A percentile compares a stretch with the other conserved stretches of the same genome.
These are phyloP conservation scores for Panicum hallii DNA, from an alignment of 202 grass and related monocot genomes.

Conservation along the genomic window DNA sequence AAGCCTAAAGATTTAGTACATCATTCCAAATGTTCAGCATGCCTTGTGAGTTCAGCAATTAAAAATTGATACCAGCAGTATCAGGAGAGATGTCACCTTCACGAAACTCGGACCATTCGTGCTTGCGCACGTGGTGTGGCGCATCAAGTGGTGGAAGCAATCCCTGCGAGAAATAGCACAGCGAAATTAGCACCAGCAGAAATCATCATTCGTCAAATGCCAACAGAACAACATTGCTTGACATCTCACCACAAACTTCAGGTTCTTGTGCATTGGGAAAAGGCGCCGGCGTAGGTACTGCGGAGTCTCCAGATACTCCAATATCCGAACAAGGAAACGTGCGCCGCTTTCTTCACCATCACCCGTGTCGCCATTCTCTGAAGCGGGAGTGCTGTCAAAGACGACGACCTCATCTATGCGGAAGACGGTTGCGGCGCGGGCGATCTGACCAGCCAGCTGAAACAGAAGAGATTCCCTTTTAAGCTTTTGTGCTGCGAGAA, in stretches of 20 bases:
- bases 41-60: neutral
- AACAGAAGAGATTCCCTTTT: conserved; percentile 33
- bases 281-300: conserved; percentile 89
- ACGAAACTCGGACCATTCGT: conserved; percentile 92
- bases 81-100: conserved; percentile 64
- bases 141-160: conserved; percentile 92
- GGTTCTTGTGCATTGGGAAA: conserved; percentile 88
- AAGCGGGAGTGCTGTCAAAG: conserved; percentile 64
- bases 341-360: conserved; percentile 68
- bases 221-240: conserved; percentile 20
- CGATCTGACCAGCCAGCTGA: conserved; percentile 93
- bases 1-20: neutral
- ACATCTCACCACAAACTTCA: conserved; percentile 85
- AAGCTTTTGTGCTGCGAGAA: neutral
- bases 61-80: neutral
- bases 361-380: conserved; percentile 20
- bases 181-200: conserved; percentile 20
- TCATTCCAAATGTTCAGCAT: conserved; percentile 4
- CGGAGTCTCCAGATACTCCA: conserved; percentile 85
- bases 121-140: conserved; percentile 88
- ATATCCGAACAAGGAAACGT: conserved; percentile 77
- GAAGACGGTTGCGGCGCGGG: conserved; percentile 84
- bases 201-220: conserved; percentile 24
- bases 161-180: conserved; percentile 58
- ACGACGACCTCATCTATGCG: conserved; percentile 88